Conservation (phyloP, 306 rosid genomes). For the Prunus mume region DNA sequence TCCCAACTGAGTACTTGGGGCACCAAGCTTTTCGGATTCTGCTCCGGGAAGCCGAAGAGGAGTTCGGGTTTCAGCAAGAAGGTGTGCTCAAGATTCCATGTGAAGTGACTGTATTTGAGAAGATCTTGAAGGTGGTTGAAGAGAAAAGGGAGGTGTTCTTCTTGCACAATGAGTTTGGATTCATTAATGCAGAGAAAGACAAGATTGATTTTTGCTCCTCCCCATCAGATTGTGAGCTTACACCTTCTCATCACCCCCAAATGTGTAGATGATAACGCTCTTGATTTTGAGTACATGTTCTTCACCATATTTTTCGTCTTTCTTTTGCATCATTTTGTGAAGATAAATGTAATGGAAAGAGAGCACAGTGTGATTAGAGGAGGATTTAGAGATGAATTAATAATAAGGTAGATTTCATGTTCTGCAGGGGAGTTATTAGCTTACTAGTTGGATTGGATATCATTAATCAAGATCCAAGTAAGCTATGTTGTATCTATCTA, state of each 20-base stretch:
- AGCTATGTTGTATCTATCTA: slow-evolving; percentile 3
- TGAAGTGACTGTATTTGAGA: slow-evolving; percentile 46
- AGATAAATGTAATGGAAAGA: slow-evolving; percentile 10
- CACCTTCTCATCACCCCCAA: slow-evolving; percentile 63
- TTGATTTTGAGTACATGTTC: slow-evolving; percentile 2
- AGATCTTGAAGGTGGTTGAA: slow-evolving; percentile 53
- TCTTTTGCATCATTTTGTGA: slow-evolving; percentile 2
- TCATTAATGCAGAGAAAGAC: slow-evolving; percentile 25
- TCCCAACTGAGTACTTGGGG: slow-evolving; percentile 61
- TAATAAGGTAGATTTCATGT: slow-evolving; percentile 3
- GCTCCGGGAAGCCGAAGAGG: slow-evolving; percentile 61
- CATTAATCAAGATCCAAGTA: neutral
- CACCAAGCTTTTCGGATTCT: slow-evolving; percentile 62
- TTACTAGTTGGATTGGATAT: neutral
- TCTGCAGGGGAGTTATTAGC: neutral
- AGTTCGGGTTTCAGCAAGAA: slow-evolving; percentile 75
- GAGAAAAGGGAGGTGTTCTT: slow-evolving; percentile 38
- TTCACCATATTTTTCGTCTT: neutral
- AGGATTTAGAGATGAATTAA: slow-evolving; percentile 12
- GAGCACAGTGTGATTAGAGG: slow-evolving; percentile 6
- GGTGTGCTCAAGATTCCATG: slow-evolving; percentile 80
- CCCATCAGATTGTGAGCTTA: slow-evolving; percentile 40
- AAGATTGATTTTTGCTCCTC: slow-evolving; percentile 26
- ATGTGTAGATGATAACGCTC: slow-evolving; percentile 45
- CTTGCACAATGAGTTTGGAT: slow-evolving; percentile 27